A percentile compares a stretch with the other conserved stretches of the same genome.
Conservation (phyloP, 2,329 filamentous ascomycete species). For the Pleurostoma richardsiae region DNA sequence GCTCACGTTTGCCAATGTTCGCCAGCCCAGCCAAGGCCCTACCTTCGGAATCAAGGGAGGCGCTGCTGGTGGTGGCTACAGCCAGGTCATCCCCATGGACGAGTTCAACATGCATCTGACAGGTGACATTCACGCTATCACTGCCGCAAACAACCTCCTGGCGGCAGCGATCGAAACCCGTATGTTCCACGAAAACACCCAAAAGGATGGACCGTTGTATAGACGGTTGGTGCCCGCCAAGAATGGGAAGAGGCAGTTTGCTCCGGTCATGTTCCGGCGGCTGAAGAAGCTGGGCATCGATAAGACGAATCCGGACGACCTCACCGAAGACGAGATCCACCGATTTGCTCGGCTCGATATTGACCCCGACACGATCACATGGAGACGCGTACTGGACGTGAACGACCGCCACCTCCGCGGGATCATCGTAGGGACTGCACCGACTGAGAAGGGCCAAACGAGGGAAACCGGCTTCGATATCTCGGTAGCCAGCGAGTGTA, state of each 20-base stretch:
- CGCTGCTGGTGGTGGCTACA: constrained; percentile 94
- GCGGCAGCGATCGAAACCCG: constrained; percentile 95
- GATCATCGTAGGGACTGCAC: constrained; percentile 80
- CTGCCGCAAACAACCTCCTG: constrained; percentile 93
- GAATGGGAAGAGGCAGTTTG: constrained; percentile 83
- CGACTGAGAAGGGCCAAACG: constrained; percentile 84
- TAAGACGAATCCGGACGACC: constrained; percentile 87
- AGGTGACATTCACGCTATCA: constrained; percentile 96
- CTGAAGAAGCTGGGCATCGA: constrained; percentile 93
- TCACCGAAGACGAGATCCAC: constrained; percentile 83
- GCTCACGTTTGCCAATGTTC: constrained; percentile 91
- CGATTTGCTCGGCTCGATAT: constrained; percentile 94
- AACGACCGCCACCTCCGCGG: constrained; percentile 92
- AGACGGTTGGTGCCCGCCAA: constrained; percentile 82
- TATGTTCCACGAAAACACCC: constrained; percentile 96
- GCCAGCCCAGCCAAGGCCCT: constrained; percentile 93
- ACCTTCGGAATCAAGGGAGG: constrained; percentile 99
- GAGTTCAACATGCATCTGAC: constrained; percentile 98
- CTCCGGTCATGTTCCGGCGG: constrained; percentile 86
- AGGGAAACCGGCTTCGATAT: constrained; percentile 96
- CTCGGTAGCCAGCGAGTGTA: constrained; percentile 94
- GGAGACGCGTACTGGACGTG: constrained; percentile 92
- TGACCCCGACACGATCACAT: constrained; percentile 94
- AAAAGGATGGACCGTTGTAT: constrained; percentile 86
- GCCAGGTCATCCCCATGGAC: constrained; percentile 99